These are phyloP conservation scores for Fusarium nanum DNA, from an alignment of 2,329 filamentous ascomycete species.

Conservation along the genomic window DNA sequence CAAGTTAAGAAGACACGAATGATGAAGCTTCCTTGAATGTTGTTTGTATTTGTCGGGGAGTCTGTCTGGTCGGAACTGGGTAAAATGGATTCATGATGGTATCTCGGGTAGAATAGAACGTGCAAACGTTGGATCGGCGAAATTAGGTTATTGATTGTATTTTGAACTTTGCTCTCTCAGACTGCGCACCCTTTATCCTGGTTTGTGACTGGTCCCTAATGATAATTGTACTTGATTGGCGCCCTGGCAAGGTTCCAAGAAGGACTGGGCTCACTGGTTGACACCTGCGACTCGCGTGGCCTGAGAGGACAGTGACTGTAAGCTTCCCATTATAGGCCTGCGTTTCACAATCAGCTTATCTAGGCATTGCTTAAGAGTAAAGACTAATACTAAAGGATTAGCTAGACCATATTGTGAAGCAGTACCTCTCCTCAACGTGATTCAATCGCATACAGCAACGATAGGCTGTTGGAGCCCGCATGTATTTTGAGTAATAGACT, in stretches of 20 bases:
- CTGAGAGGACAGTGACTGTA: neutral
- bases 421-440: neutral
- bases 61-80: neutral
- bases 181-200: rapidly evolving
- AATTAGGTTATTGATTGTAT: neutral
- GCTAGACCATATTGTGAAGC: neutral
- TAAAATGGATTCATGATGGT: neutral
- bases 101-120: neutral
- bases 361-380: neutral
- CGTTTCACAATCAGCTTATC: neutral
- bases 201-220: neutral
- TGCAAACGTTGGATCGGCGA: conserved; percentile 2
- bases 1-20: conserved; percentile 22
- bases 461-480: neutral
- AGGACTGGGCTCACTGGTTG: neutral
- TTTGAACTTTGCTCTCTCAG: neutral
- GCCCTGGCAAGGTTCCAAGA: rapidly evolving
- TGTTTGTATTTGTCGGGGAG: neutral
- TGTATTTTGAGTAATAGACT: neutral
- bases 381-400: rapidly evolving
- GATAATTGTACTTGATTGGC: rapidly evolving
- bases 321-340: rapidly evolving
- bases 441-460: neutral
- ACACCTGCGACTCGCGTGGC: neutral
- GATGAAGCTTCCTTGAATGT: conserved; percentile 19